These are phyloP conservation scores for Penicillium paradoxum DNA, from an alignment of 495 filamentous ascomycete species.

Conservation along the genomic window DNA sequence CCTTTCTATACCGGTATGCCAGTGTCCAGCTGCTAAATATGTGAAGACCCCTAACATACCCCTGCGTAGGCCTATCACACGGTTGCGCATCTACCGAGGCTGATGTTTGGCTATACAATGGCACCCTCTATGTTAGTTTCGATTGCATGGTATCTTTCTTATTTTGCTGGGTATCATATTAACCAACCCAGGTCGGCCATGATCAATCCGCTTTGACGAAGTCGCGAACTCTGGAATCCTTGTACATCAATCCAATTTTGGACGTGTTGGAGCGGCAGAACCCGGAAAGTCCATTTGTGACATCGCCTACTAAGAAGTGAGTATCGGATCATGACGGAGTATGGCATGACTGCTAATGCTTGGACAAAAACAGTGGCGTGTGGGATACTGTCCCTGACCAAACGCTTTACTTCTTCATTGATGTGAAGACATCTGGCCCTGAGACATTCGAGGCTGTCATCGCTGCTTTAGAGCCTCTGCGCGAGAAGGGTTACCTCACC, in stretches of 20 bases:
- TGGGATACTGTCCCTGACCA: slow-evolving; percentile 50
- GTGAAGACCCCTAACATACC: not conserved
- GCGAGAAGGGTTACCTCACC: slow-evolving; percentile 56
- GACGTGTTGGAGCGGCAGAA: slow-evolving; percentile 50
- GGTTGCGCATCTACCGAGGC: slow-evolving; percentile 74
- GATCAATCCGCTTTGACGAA: slow-evolving; percentile 44
- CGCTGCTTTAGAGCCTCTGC: slow-evolving; percentile 59
- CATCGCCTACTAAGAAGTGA: slow-evolving; percentile 37
- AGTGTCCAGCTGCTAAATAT: not conserved
- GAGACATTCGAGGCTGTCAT: slow-evolving; percentile 54
- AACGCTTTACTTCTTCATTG: slow-evolving; percentile 66
- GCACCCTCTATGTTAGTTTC: slow-evolving; percentile 52
- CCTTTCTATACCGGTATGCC: slow-evolving; percentile 45
- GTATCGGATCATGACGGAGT: not conserved
- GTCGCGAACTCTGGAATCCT: slow-evolving; percentile 48
- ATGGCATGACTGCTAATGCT: not conserved
- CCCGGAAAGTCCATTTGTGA: slow-evolving; percentile 33
- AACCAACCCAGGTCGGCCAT: slow-evolving; percentile 46
- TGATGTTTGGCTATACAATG: slow-evolving; percentile 78
- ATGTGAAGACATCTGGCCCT: slow-evolving; percentile 57
- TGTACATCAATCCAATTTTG: slow-evolving; percentile 56
- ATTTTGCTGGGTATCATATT: not conserved
- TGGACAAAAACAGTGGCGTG: slow-evolving; percentile 30
- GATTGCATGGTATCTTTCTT: not conserved
- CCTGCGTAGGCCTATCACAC: slow-evolving; percentile 37